Conservation (phyloP, 345 rosid species). For the Eucalyptus cloeziana region DNA sequence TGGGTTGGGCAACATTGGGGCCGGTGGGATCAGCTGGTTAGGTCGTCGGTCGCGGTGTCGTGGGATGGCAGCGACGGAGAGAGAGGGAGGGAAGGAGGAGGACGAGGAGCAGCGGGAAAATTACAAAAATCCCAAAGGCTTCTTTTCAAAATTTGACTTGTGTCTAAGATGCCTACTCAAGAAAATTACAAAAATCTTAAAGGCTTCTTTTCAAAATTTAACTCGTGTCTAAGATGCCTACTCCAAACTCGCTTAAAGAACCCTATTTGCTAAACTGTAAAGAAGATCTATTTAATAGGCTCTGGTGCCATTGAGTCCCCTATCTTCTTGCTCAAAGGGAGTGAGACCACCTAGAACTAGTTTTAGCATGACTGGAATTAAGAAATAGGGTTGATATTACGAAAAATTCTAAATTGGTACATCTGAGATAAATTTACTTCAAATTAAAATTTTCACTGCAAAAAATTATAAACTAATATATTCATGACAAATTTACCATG, state of each 20-base stretch:
- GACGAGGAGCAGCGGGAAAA: background rate
- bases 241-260: background rate
- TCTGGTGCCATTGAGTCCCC: background rate
- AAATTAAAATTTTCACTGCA: too few species aligned
- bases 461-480: too few species aligned
- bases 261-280: too few species aligned
- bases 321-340: background rate
- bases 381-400: too few species aligned
- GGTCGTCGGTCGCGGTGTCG: background rate
- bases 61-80: background rate
- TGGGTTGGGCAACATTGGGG: background rate
- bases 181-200: background rate
- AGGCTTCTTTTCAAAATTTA: background rate
- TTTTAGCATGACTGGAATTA: too few species aligned
- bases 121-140: background rate
- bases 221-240: background rate
- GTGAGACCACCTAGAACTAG: background rate
- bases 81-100: background rate
- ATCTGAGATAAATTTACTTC: too few species aligned
- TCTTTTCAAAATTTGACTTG: background rate
- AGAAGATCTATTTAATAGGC: background rate
- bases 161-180: background rate
- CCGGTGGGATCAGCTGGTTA: background rate
- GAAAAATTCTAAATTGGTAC: too few species aligned
- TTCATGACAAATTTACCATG: fast-evolving